Evolutionary conservation across 2,329 filamentous ascomycete genomes (phyloP).

Genomic region (Colletotrichum australisinense): DNA sequence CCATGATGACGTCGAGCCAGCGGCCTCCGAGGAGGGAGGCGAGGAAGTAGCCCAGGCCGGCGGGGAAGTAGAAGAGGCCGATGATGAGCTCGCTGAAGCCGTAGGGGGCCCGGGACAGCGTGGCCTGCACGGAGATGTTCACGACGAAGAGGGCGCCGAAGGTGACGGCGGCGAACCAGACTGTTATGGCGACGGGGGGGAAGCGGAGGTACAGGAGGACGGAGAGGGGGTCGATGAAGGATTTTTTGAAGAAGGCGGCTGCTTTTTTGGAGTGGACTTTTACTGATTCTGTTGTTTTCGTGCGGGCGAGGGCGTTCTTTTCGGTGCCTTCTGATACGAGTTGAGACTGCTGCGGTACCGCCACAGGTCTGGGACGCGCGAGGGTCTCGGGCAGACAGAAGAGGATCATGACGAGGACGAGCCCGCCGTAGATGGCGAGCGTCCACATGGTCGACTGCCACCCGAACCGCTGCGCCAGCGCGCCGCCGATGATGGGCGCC

Average conservation of each 20-base stretch:
- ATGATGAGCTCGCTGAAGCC: slow-evolving; percentile 75
- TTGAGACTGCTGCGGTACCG: slow-evolving; percentile 5
- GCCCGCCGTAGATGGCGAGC: slow-evolving; percentile 74
- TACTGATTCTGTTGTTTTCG: slow-evolving; percentile 72
- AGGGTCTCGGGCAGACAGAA: slow-evolving; percentile 76
- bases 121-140: slow-evolving; percentile 81
- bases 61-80: slow-evolving; percentile 82
- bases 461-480: slow-evolving; percentile 73
- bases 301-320: slow-evolving; percentile 53
- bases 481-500: slow-evolving; percentile 81
- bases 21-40: slow-evolving; percentile 76
- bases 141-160: slow-evolving; percentile 82
- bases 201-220: slow-evolving; percentile 80
- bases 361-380: slow-evolving; percentile 44
- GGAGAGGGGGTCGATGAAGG: slow-evolving; percentile 77
- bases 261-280: slow-evolving; percentile 66
- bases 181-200: slow-evolving; percentile 78
- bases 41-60: slow-evolving; percentile 77
- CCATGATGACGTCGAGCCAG: slow-evolving; percentile 88
- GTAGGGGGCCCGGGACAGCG: slow-evolving; percentile 76
- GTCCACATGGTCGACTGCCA: slow-evolving; percentile 88
- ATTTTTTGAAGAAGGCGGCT: slow-evolving; percentile 65
- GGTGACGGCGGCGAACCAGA: slow-evolving; percentile 79
- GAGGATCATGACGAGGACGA: slow-evolving; percentile 66
- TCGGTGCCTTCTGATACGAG: slow-evolving; percentile 20